A percentile compares a stretch with the other conserved stretches of the same genome.
Conservation (phyloP, 768 basidiomycete species). For the Pleurotus citrinopileatus region DNA sequence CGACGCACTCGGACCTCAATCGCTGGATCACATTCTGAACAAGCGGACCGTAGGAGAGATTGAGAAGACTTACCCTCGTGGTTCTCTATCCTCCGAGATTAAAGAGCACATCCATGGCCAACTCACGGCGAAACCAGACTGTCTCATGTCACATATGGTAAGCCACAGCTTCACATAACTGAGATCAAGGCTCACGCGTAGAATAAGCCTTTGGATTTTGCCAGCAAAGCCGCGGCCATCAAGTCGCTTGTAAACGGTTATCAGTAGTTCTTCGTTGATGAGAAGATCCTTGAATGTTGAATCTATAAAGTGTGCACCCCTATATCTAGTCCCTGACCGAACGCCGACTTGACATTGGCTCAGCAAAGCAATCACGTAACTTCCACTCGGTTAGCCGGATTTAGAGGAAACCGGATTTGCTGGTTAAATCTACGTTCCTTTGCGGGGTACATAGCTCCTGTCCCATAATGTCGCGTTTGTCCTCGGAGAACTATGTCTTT, state of each 20-base stretch:
- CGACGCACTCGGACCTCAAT: conserved; percentile 10
- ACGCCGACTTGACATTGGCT: not conserved
- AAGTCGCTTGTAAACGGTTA: not conserved
- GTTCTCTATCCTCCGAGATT: conserved; percentile 9
- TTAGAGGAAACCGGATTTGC: too few relatives aligned
- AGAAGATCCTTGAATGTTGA: not conserved
- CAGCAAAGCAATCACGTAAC: too few relatives aligned
- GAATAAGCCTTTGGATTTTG: conserved; percentile 6
- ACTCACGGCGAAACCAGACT: conserved; percentile 14
- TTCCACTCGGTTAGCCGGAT: too few relatives aligned
- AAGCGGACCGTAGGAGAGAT: conserved; percentile 17
- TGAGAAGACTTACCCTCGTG: conserved; percentile 17
- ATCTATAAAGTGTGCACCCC: not conserved
- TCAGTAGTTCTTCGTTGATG: not conserved
- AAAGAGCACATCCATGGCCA: conserved; percentile 10
- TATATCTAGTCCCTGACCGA: conserved; percentile 1
- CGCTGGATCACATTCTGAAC: conserved; percentile 11
- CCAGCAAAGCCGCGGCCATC: conserved; percentile 3
- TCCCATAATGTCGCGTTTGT: conserved; percentile 11
- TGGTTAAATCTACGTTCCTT: too few relatives aligned
- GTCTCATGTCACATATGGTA: conserved; percentile 14
- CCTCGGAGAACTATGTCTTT: conserved; percentile 36
- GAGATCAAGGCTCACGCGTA: not conserved
- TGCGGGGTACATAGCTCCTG: too few relatives aligned
- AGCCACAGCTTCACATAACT: not conserved